Percentiles rank a stretch among this genome's conserved stretches.
Evolutionary conservation across 2,329 filamentous ascomycete species (phyloP).

Genomic region (Pseudogymnoascus destructans): DNA sequence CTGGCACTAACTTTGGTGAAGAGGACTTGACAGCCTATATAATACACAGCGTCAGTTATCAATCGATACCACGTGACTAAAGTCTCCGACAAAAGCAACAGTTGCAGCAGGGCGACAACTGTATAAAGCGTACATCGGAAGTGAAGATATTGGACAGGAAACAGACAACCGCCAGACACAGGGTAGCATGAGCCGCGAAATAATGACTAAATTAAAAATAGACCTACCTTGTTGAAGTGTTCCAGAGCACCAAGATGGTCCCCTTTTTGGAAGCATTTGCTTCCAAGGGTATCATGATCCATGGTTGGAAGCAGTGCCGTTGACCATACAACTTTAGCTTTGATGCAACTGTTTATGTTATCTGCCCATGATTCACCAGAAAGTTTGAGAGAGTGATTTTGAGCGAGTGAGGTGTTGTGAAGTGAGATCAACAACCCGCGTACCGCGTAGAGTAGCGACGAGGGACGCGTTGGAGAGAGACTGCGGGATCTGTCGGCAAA

Average conservation of each 20-base stretch:
- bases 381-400: not conserved
- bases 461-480: not conserved
- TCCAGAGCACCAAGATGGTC: conserved; percentile 20
- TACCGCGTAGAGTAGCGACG: not conserved
- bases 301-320: conserved; percentile 12
- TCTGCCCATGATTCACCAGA: not conserved
- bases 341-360: not conserved
- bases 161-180: not conserved
- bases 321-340: not conserved
- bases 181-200: not conserved
- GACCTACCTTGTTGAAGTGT: conserved; percentile 21
- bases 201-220: conserved; percentile 8
- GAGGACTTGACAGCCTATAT: conserved; percentile 17
- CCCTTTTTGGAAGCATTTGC: conserved; percentile 21
- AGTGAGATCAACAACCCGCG: not conserved
- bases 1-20: conserved; percentile 10
- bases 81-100: not conserved
- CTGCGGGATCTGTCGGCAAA: not conserved
- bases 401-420: not conserved
- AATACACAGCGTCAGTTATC: conserved; percentile 5
- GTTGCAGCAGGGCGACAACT: not conserved
- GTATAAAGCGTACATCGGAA: no score
- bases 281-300: conserved; percentile 21
- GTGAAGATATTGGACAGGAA: not conserved
- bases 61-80: not conserved